These are phyloP conservation scores for Paramyrothecium roridum DNA, from an alignment of 2,329 filamentous ascomycete genomes.

Conservation along the genomic window DNA sequence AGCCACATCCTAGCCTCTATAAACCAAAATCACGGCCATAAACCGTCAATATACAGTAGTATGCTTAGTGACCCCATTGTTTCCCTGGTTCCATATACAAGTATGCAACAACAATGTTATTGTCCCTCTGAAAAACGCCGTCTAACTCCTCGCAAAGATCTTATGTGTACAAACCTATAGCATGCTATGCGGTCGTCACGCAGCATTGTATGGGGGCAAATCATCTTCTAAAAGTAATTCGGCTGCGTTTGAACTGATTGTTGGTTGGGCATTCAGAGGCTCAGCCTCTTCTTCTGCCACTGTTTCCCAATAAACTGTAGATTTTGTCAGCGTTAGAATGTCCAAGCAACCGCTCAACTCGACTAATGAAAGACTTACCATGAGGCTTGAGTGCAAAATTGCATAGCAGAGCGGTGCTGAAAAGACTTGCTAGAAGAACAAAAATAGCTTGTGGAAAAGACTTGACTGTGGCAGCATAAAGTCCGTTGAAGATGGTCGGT, in stretches of 20 bases:
- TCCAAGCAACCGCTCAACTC: neutral
- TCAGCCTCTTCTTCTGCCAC: slow-evolving; percentile 17
- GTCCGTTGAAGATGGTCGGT: slow-evolving; percentile 78
- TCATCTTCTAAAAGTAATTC: slow-evolving; percentile 15
- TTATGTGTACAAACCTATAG: no score
- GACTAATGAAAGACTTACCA: slow-evolving; percentile 53
- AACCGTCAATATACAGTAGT: no score
- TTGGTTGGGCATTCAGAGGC: slow-evolving; percentile 10
- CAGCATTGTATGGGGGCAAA: neutral
- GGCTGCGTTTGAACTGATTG: neutral
- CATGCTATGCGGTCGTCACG: no score
- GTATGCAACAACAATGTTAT: no score
- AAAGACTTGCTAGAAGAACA: slow-evolving; percentile 66
- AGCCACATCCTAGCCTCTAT: no score
- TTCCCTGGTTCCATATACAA: neutral
- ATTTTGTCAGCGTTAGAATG: slow-evolving; percentile 10
- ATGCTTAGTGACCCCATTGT: neutral
- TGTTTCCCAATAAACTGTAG: slow-evolving; percentile 30
- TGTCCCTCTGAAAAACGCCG: no score
- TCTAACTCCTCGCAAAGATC: no score
- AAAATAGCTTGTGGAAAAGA: slow-evolving; percentile 81
- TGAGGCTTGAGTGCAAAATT: slow-evolving; percentile 71
- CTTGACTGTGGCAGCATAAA: slow-evolving; percentile 80
- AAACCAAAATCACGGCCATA: no score
- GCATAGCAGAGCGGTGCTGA: slow-evolving; percentile 61